Base-by-base conservation (phyloP, 768 basidiomycete genomes). In the Naganishia randhawae region DNA sequence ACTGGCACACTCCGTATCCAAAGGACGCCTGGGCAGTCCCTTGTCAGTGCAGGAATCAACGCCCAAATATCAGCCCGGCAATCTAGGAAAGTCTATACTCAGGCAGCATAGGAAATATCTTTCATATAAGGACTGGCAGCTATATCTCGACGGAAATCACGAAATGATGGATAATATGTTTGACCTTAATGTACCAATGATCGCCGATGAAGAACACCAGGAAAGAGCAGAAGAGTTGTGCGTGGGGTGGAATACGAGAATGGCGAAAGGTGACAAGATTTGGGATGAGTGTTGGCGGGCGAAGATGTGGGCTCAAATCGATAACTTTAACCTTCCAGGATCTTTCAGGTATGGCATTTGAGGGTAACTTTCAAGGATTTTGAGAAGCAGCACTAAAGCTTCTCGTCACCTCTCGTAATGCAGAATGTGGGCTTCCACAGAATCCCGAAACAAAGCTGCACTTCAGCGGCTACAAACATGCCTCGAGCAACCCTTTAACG, bases 201-300 rank as follows among this genome's bases (percentile, higher is more conserved):
- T 37, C 11, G 27, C 16, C 1, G 33, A 42, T 25, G n/a, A 19
- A 13, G 41, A n/a, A 17, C 54, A 31, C 13, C 29, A 42, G 45
- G 48, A 35, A 2, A 27, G 19, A n/a, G 8, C 17, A 6, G 45
- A 61, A 13, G 42, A 3, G 13, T 41, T 7, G 6, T 48, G 54
- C 35, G 31, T 2, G 16, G 48, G 32, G 10, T 41, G 42, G 54
- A 11, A 50, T 17, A 14, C 32, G 22, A 22, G 25, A 22, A 17
- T 37, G 17, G 41, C 55, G 11, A 22, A 27, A n/a, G 54, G 33
- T 17, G 54, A 57, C 17, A 22, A 37, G 19, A 10, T 33, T 11
- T 57, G 53, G 42, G 39, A 55, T 19, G 57, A 29, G 17, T 67
- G 66, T 50, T 67, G 66, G 66, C 52, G 66, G 13, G 66, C 66